Percentiles rank a stretch among this genome's conserved stretches.
These are phyloP conservation scores for Lipomyces anomalus DNA, from an alignment of 805 yeast species.

Conservation along the genomic window DNA sequence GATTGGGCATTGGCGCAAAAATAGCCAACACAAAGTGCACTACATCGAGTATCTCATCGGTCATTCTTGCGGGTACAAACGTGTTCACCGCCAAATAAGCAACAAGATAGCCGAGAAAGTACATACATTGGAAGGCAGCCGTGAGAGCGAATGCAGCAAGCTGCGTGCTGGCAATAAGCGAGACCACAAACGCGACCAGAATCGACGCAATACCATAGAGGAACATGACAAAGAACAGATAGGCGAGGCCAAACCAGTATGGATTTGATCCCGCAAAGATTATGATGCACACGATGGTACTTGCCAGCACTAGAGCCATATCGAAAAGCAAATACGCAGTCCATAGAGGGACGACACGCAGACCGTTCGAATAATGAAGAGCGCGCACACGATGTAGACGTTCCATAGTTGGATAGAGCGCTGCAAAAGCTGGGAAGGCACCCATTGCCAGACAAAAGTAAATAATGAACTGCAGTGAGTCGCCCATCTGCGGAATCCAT, in stretches of 20 bases:
- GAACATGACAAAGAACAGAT: constrained; percentile 30
- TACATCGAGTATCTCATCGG: constrained; percentile 25
- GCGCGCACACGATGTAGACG: constrained; percentile 33
- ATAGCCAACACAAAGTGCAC: constrained; percentile 30
- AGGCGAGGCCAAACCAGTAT: constrained; percentile 30
- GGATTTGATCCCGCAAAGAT: constrained; percentile 28
- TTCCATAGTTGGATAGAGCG: constrained; percentile 34
- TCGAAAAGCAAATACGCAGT: constrained; percentile 29
- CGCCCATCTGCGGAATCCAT: constrained; percentile 31
- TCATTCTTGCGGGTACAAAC: constrained; percentile 28
- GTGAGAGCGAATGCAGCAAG: constrained; percentile 37
- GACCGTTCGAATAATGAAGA: constrained; percentile 35
- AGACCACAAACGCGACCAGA: constrained; percentile 29
- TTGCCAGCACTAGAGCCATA: constrained; percentile 23
- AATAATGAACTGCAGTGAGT: constrained; percentile 32
- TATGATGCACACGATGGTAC: constrained; percentile 27
- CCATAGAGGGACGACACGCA: constrained; percentile 34
- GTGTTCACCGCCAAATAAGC: constrained; percentile 29
- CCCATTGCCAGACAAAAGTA: constrained; percentile 34
- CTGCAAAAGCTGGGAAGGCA: constrained; percentile 33
- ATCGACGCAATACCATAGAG: constrained; percentile 31
- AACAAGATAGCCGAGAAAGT: constrained; percentile 31
- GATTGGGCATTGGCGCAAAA: constrained; percentile 29
- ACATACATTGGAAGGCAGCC: constrained; percentile 32
- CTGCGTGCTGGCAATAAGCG: constrained; percentile 30